phyloP scores from a whole-genome alignment of 768 basidiomycete species.

The Auriscalpium vulgare region DNA sequence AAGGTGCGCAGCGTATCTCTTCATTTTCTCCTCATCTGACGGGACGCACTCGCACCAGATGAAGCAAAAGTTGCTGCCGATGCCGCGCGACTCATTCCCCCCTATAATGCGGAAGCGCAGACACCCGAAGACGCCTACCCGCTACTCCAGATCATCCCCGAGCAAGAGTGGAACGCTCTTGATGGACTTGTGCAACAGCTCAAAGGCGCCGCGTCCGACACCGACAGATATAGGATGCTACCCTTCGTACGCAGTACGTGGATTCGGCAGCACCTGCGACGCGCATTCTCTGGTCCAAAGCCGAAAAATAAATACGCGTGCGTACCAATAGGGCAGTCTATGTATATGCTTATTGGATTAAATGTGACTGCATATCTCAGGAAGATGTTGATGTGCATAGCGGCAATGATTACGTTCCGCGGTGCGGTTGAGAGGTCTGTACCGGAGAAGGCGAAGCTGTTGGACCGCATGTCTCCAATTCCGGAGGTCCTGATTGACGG shows the following conservation, averaged over 20 bases:
- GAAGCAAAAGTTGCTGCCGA: conserved; percentile 59
- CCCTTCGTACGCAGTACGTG: conserved; percentile 59
- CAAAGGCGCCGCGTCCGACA: conserved; percentile 38
- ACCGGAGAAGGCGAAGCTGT: conserved; percentile 43
- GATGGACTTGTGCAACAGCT: conserved; percentile 38
- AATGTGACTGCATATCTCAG: conserved; percentile 29
- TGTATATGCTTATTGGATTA: neutral
- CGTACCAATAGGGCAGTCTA: neutral
- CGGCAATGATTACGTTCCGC: conserved; percentile 71
- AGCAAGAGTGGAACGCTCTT: conserved; percentile 72
- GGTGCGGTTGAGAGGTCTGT: conserved; percentile 27
- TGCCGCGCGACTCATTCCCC: conserved; percentile 66
- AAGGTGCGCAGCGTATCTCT: conserved; percentile 37
- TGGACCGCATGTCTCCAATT: conserved; percentile 48
- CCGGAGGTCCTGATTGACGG: conserved; percentile 66
- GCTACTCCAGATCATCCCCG: conserved; percentile 68
- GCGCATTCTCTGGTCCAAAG: conserved; percentile 32
- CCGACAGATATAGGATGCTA: conserved; percentile 47
- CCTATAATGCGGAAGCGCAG: conserved; percentile 56
- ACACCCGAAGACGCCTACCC: conserved; percentile 70
- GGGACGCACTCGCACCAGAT: conserved; percentile 33
- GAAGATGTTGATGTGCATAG: conserved; percentile 73
- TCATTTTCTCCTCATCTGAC: neutral
- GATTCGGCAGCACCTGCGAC: conserved; percentile 59
- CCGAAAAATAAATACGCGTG: conserved; percentile 58